Conservation (phyloP, 495 filamentous ascomycete species). For the Thozetella sp. region DNA sequence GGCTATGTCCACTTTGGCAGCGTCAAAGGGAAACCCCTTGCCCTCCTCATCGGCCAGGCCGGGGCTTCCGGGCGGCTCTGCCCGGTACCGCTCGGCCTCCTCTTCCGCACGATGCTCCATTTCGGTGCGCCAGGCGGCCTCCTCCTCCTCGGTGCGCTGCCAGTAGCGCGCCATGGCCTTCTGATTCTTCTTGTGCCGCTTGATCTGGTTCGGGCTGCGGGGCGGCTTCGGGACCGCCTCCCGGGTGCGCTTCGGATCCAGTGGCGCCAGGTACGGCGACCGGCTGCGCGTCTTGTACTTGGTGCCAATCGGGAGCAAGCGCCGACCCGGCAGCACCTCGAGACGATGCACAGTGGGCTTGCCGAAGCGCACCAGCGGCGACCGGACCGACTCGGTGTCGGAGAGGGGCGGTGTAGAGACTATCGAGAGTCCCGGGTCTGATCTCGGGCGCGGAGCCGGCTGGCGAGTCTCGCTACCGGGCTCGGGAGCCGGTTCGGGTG, state of each 20-base stretch:
- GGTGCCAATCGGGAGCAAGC: conserved; percentile 23
- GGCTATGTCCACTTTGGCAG: too few species aligned
- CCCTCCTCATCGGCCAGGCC: not conserved
- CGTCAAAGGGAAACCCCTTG: too few species aligned
- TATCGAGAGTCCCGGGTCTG: not conserved
- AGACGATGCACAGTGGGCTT: conserved; percentile 31
- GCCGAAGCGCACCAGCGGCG: conserved; percentile 29
- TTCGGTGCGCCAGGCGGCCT: conserved; percentile 25
- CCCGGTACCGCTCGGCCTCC: conserved; percentile 28
- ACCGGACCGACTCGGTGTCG: conserved; percentile 2
- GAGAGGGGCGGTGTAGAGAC: not conserved
- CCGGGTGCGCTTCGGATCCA: conserved; percentile 22
- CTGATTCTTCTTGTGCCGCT: conserved; percentile 32
- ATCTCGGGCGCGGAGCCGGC: not conserved
- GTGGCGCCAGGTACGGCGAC: conserved; percentile 29
- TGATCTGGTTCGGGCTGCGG: conserved; percentile 26
- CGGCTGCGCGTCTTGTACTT: conserved; percentile 34
- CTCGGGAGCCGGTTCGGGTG: too few species aligned
- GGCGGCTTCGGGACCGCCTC: conserved; percentile 17
- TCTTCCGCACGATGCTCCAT: conserved; percentile 22
- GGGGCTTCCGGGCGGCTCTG: conserved; percentile 21
- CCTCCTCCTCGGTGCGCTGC: conserved; percentile 32
- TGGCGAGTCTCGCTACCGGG: too few species aligned
- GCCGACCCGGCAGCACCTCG: conserved; percentile 26
- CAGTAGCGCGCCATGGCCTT: conserved; percentile 33